Conservation (phyloP, 148 eudicot genomes). For the Selenicereus undatus region DNA sequence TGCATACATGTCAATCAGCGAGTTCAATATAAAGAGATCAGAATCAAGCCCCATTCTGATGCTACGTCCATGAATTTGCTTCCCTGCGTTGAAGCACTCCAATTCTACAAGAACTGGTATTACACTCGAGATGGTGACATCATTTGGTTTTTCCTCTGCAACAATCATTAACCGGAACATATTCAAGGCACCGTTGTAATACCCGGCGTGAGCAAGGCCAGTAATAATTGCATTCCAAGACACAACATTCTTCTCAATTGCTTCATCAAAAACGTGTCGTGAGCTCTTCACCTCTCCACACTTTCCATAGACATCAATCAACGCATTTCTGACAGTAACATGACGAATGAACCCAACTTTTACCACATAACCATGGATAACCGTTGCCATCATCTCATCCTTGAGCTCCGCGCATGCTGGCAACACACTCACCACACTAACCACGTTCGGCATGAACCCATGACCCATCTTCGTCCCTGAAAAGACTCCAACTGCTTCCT, state of each 20-base stretch:
- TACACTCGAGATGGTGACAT: constrained; percentile 54
- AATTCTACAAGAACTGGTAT: constrained; percentile 54
- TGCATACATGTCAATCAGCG: constrained; percentile 68
- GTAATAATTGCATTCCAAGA: constrained; percentile 71
- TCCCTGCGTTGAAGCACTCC: constrained; percentile 41
- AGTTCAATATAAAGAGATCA: constrained; percentile 59
- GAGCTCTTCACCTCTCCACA: constrained; percentile 36
- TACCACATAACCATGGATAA: constrained; percentile 49
- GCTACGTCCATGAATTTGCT: constrained; percentile 57
- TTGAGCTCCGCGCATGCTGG: constrained; percentile 53
- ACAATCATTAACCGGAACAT: constrained; percentile 49
- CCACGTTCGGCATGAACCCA: constrained; percentile 40
- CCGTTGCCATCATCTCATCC: constrained; percentile 32
- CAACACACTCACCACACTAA: constrained; percentile 55
- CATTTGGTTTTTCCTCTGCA: constrained; percentile 34
- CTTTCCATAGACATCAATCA: constrained; percentile 67
- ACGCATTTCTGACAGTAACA: constrained; percentile 42
- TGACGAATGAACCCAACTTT: constrained; percentile 50
- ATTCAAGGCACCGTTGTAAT: constrained; percentile 34
- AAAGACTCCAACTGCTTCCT: constrained; percentile 36
- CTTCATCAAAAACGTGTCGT: constrained; percentile 41
- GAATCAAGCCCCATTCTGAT: constrained; percentile 41
- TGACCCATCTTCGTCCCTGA: constrained; percentile 36
- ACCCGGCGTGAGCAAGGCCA: constrained; percentile 38
- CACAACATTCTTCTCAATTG: constrained; percentile 44